Base-by-base conservation (phyloP, 2,329 filamentous ascomycete species). In the Ophiostoma sp. region DNA sequence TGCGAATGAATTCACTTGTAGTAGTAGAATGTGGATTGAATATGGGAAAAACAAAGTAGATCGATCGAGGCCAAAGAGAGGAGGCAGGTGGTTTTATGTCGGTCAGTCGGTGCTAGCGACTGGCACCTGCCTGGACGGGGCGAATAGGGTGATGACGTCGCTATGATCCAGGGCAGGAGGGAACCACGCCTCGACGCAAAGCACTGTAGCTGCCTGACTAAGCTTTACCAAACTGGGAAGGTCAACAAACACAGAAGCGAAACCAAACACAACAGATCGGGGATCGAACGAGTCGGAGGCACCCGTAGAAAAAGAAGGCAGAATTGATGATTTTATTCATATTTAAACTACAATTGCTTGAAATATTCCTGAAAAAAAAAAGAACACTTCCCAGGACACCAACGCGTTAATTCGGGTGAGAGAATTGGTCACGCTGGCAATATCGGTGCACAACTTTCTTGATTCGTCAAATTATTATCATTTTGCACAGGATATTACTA, bases 61-160 rank as follows among this genome's bases (percentile, higher is more conserved):
- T 11, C 28, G 33, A 52, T 17, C 4, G n/a, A 59, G 36, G 28
- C 8, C 31, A 70, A 52, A 39, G n/a, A 57, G 36, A n/a, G 64
- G 5, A 17, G 31, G 48, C 50, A 57, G 33, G n/a, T 52, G 42
- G n/a, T 57, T 57, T 70, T 59, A 69, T 52, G 66, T 52, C 61
- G 33, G 33, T 25, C 33, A 64, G 42, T 48, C 39, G 39, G 39
- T 45, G 39, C 63, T 68, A 25, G 64, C 33, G 25, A 69, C 36
- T 52, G 25, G 66, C 66, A 69, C 66, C 66, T 69, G 66, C 66
- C 66, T 69, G 66, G 64, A 19, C 64, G 22, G 25, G 64, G 42
- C 42, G 15, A 50, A 2, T 31, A 33, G 28, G 42, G 25, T 55
- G 28, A 69, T 55, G 66, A 52, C 66, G 66, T 55, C 45, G 66